A percentile compares a stretch with the other conserved stretches of the same genome.
Evolutionary conservation across 1,284 basidiomycete genomes (phyloP).

Genomic region (Ustilago curta): DNA sequence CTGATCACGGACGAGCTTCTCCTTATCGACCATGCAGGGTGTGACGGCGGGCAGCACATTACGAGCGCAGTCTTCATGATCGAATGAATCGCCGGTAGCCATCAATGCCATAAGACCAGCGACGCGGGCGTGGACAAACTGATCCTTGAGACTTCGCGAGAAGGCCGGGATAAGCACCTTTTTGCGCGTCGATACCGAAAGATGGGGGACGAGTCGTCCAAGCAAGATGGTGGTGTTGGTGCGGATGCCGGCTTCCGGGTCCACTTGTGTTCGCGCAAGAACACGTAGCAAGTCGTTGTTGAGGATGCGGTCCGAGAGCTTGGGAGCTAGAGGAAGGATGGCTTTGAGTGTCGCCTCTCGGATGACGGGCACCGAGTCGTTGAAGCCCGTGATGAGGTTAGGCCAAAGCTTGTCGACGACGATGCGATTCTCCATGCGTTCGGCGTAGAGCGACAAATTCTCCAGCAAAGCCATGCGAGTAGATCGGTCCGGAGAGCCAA

Average conservation of each 20-base stretch:
- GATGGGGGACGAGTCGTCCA: constrained; percentile 85
- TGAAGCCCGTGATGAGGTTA: constrained; percentile 92
- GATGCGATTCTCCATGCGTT: constrained; percentile 85
- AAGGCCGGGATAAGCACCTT: constrained; percentile 98
- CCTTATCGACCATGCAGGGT: constrained; percentile 64
- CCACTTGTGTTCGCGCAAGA: constrained; percentile 91
- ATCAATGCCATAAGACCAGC: constrained; percentile 96
- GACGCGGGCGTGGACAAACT: constrained; percentile 91
- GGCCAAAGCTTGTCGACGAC: constrained; percentile 93
- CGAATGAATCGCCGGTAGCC: constrained; percentile 92
- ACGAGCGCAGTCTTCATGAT: constrained; percentile 54
- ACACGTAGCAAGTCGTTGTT: constrained; percentile 96
- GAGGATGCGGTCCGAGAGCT: constrained; percentile 84
- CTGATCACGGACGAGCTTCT: constrained; percentile 64
- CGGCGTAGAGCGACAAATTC: constrained; percentile 83
- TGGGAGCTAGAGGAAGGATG: constrained; percentile 84
- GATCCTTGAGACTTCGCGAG: constrained; percentile 86
- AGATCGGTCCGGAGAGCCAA: constrained; percentile 77
- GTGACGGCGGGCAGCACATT: constrained; percentile 60
- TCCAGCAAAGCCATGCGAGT: constrained; percentile 94
- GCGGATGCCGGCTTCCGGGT: constrained; percentile 91
- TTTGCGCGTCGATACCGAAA: constrained; percentile 88
- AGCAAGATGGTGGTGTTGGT: constrained; percentile 98
- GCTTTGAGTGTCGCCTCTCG: constrained; percentile 94
- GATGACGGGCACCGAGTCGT: constrained; percentile 91